Percentiles rank a stretch among this genome's conserved stretches.
phyloP scores from a whole-genome alignment of 257 asterid genomes.

The Jasminum sambac region DNA sequence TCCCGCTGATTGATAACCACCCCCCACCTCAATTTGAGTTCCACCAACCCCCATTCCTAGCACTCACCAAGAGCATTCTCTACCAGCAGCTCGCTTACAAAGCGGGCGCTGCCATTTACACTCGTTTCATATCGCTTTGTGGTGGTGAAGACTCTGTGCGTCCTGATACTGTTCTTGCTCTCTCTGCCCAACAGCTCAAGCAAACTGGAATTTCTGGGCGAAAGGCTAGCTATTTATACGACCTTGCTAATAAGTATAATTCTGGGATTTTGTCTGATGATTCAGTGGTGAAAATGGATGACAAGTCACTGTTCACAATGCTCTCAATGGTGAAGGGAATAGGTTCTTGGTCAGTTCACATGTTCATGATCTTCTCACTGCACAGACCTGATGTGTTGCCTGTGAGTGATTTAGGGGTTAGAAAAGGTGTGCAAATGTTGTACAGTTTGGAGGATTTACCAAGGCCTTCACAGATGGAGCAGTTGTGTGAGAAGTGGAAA shows the following conservation, averaged over 20 bases:
- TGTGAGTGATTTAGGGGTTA: constrained; percentile 85
- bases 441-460: constrained; percentile 86
- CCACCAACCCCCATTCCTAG: constrained; percentile 64
- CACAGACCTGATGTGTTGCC: constrained; percentile 97
- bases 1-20: constrained; percentile 54
- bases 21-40: constrained; percentile 63
- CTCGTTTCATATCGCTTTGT: constrained; percentile 74
- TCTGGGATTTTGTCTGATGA: constrained; percentile 85
- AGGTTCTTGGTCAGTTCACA: constrained; percentile 96
- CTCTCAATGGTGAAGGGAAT: constrained; percentile 98
- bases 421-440: constrained; percentile 90
- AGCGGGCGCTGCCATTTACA: constrained; percentile 80
- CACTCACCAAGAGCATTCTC: constrained; percentile 77
- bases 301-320: constrained; percentile 82
- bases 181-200: constrained; percentile 80
- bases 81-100: constrained; percentile 86
- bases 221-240: constrained; percentile 81
- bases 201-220: constrained; percentile 90
- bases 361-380: constrained; percentile 93
- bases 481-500: constrained; percentile 87
- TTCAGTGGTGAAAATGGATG: constrained; percentile 83
- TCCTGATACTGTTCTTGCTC: constrained; percentile 69
- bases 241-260: constrained; percentile 73
- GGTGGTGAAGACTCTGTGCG: constrained; percentile 65
- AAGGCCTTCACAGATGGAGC: constrained; percentile 87